Percentiles rank a stretch among this genome's conserved stretches.
Evolutionary conservation across 2,329 filamentous ascomycete genomes (phyloP).

Genomic region (Coniochaeta pulveracea): DNA sequence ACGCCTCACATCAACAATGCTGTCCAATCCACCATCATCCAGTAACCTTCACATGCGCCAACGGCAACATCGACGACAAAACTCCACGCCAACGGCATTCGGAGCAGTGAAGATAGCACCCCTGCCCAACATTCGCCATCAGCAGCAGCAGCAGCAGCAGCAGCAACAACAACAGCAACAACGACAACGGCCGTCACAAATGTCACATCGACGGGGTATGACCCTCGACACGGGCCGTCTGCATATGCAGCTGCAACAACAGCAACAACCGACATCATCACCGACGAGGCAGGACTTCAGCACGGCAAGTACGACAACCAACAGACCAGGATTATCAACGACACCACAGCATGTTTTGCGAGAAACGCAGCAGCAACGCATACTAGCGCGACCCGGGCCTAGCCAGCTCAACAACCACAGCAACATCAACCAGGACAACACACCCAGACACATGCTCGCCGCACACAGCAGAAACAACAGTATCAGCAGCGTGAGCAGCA

Average conservation of each 20-base stretch:
- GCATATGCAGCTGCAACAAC: constrained; percentile 33
- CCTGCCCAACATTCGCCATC: constrained; percentile 48
- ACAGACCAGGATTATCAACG: constrained; percentile 42
- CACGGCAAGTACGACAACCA: constrained; percentile 45
- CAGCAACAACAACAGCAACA: constrained; percentile 2
- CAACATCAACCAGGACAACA: constrained; percentile 18
- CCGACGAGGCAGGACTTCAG: constrained; percentile 33
- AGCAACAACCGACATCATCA: constrained; percentile 22
- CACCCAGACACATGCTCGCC: constrained; percentile 25
- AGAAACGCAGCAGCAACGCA: constrained; percentile 83
- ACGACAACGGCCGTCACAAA: constrained; percentile 10
- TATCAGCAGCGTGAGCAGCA: background rate
- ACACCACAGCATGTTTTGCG: constrained; percentile 70
- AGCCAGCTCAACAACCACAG: constrained; percentile 17
- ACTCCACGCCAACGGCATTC: constrained; percentile 71
- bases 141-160: constrained; percentile 24
- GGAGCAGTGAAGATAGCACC: constrained; percentile 60
- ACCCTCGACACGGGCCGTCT: constrained; percentile 67
- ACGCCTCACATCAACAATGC: constrained; percentile 18
- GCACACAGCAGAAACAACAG: constrained; percentile 18
- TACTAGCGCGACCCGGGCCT: constrained; percentile 67
- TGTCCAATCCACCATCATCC: constrained; percentile 35
- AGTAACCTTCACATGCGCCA: constrained; percentile 63
- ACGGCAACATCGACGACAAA: constrained; percentile 74
- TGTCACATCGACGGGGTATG: constrained; percentile 68